phyloP scores from a whole-genome alignment of 1,284 basidiomycete genomes.

The Ceratobasidium sp. region DNA sequence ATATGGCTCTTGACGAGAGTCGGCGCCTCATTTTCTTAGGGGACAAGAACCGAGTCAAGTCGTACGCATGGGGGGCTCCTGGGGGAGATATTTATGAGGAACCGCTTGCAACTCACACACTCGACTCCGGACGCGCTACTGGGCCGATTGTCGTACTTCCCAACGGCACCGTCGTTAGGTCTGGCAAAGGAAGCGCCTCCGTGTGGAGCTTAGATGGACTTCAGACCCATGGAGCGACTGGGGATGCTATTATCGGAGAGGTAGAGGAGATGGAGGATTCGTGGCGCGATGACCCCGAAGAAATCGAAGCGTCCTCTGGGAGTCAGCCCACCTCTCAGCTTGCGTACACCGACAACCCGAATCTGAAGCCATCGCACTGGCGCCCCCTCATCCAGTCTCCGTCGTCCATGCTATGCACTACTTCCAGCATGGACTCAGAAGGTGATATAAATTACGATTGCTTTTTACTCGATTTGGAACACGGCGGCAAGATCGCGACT shows the following conservation, averaged over 20 bases:
- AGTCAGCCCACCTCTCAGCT: slow-evolving; percentile 3
- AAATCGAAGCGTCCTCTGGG: slow-evolving; percentile 35
- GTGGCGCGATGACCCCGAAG: slow-evolving; percentile 24
- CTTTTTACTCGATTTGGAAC: slow-evolving; percentile 24
- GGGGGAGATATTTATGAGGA: not conserved
- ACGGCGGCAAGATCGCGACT: slow-evolving; percentile 8
- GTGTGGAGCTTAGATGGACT: slow-evolving; percentile 23
- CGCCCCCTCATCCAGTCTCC: not conserved
- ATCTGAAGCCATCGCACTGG: not conserved
- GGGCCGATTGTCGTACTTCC: slow-evolving; percentile 27
- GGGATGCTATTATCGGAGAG: slow-evolving; percentile 1
- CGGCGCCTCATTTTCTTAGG: slow-evolving; percentile 30
- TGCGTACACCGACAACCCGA: slow-evolving; percentile 1
- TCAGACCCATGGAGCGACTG: slow-evolving; percentile 25
- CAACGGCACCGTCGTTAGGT: slow-evolving; percentile 25
- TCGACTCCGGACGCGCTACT: not conserved
- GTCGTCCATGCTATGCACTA: slow-evolving; percentile 7
- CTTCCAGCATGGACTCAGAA: too few species aligned
- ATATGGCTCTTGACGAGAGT: slow-evolving; percentile 27
- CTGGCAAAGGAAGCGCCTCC: slow-evolving; percentile 5
- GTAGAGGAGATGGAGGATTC: not conserved
- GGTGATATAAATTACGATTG: not conserved
- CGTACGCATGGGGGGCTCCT: slow-evolving; percentile 7
- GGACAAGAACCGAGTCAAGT: slow-evolving; percentile 40
- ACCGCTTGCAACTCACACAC: slow-evolving; percentile 17